These are phyloP conservation scores for Sclerotinia minor DNA, from an alignment of 2,329 filamentous ascomycete species.

Conservation along the genomic window DNA sequence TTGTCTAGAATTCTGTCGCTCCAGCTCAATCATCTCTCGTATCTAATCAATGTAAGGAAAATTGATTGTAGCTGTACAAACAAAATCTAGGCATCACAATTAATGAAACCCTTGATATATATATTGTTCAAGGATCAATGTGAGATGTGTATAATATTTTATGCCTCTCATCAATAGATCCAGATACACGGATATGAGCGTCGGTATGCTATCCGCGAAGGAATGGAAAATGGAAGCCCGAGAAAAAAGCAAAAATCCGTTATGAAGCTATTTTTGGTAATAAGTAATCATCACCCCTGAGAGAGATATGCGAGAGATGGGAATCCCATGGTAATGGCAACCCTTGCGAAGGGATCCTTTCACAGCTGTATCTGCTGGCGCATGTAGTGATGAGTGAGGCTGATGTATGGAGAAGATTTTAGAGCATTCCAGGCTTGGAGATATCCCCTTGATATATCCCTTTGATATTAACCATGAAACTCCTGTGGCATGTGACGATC, in stretches of 20 bases:
- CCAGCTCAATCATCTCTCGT: background rate
- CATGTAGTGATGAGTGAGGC: constrained; percentile 6
- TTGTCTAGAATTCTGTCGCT: background rate
- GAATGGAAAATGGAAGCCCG: background rate
- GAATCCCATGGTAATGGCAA: constrained; percentile 20
- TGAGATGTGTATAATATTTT: constrained; percentile 10
- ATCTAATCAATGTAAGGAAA: constrained; percentile 13
- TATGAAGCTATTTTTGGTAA: constrained; percentile 11
- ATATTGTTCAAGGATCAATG: constrained; percentile 14
- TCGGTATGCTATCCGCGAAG: constrained; percentile 12
- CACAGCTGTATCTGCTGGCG: constrained; percentile 6
- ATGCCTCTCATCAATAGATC: constrained; percentile 5
- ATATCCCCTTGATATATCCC: background rate
- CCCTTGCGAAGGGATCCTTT: constrained; percentile 15
- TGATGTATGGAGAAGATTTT: constrained; percentile 14
- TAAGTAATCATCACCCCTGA: background rate
- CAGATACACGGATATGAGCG: constrained; percentile 18
- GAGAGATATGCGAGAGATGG: constrained; percentile 16
- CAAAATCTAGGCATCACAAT: constrained; percentile 17
- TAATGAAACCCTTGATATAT: constrained; percentile 19
- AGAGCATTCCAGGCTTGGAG: constrained; percentile 4
- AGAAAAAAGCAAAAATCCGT: constrained; percentile 18
- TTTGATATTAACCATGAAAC: background rate
- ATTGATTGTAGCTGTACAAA: constrained; percentile 1
- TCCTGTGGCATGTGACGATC: background rate